Percentiles rank a stretch among this genome's conserved stretches.
Conservation (phyloP, 2,329 filamentous ascomycete genomes). For the Cladophialophora bantiana region DNA sequence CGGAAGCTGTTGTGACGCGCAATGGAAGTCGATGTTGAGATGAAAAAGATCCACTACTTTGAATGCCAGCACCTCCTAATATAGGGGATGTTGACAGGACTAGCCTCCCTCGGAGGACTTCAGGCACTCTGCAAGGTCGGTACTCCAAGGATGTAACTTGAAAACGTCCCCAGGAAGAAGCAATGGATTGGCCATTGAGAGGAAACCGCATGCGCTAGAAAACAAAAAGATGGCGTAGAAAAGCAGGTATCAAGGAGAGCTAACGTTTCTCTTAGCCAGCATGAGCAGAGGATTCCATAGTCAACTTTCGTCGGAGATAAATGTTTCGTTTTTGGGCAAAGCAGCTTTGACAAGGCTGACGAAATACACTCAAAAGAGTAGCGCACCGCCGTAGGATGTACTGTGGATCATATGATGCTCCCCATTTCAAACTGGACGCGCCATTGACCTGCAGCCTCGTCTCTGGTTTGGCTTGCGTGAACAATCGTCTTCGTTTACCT, state of each 20-base stretch:
- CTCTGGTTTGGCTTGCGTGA: slow-evolving; percentile 9
- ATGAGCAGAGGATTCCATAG: too few relatives aligned
- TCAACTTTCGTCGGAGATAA: too few relatives aligned
- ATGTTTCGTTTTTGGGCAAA: background rate
- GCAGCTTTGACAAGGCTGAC: background rate
- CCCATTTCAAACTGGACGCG: slow-evolving; percentile 12
- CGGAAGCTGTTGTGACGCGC: background rate
- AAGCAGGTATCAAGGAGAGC: too few relatives aligned
- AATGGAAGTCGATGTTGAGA: background rate
- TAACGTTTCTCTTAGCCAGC: too few relatives aligned
- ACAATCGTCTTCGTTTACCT: background rate
- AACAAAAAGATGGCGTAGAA: too few relatives aligned
- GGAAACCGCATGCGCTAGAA: too few relatives aligned
- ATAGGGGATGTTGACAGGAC: background rate
- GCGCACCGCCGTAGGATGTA: background rate
- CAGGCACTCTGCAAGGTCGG: background rate
- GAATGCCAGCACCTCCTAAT: background rate
- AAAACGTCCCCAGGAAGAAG: background rate
- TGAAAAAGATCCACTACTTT: background rate
- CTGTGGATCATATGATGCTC: background rate
- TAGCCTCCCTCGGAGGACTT: background rate
- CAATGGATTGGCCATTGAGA: background rate
- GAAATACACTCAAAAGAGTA: background rate
- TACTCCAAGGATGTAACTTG: background rate
- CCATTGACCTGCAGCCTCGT: slow-evolving; percentile 29